Percentiles rank a stretch among this genome's conserved stretches.
These are phyloP conservation scores for Pichia gijzeniarum DNA, from an alignment of 805 yeast genomes.

Conservation along the genomic window DNA sequence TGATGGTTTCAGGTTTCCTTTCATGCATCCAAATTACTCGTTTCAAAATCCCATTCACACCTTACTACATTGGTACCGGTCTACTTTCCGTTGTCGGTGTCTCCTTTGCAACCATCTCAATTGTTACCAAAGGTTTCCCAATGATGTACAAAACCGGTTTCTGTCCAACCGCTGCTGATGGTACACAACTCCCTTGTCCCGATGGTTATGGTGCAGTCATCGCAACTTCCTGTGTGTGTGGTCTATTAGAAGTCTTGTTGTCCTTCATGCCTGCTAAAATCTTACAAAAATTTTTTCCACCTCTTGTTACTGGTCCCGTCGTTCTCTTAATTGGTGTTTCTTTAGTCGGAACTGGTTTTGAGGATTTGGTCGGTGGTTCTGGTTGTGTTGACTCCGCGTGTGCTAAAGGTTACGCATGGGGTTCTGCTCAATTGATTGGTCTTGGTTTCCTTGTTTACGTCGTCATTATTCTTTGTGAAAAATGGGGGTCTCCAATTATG, in stretches of 20 bases:
- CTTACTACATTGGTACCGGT: conserved; percentile 82
- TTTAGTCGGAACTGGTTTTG: conserved; percentile 64
- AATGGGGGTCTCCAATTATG: conserved; percentile 92
- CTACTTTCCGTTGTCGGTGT: conserved; percentile 86
- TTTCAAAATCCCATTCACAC: conserved; percentile 67
- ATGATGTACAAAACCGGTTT: conserved; percentile 69
- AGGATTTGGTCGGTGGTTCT: conserved; percentile 86
- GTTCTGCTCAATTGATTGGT: conserved; percentile 82
- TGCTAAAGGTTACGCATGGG: conserved; percentile 59
- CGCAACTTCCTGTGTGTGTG: conserved; percentile 76
- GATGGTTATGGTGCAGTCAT: conserved; percentile 85
- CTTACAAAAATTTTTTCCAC: conserved; percentile 75
- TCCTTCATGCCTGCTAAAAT: conserved; percentile 73
- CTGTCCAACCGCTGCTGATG: conserved; percentile 60
- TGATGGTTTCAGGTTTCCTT: conserved; percentile 65
- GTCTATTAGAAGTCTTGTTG: conserved; percentile 61
- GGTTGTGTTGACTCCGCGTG: conserved; percentile 43
- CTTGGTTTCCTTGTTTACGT: conserved; percentile 78
- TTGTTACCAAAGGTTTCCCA: conserved; percentile 70
- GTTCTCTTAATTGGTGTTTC: conserved; percentile 75
- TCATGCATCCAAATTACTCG: conserved; percentile 76
- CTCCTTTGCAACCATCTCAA: conserved; percentile 80
- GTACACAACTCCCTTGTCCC: conserved; percentile 70
- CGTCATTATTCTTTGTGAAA: conserved; percentile 69
- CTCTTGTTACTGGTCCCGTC: conserved; percentile 90